These are phyloP conservation scores for Umbilicaria muhlenbergii DNA, from an alignment of 495 filamentous ascomycete species.

Conservation along the genomic window DNA sequence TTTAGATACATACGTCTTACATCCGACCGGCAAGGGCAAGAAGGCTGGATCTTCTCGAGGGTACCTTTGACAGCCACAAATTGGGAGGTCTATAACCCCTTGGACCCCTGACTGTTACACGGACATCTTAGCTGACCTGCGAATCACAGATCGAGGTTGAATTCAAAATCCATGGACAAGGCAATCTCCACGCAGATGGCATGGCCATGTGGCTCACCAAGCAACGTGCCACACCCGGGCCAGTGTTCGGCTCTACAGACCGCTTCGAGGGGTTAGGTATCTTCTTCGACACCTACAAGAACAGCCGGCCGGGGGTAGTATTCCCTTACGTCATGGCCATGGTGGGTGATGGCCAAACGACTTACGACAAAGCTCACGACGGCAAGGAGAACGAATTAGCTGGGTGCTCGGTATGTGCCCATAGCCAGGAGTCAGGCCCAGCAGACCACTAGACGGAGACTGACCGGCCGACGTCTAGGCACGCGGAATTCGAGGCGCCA, in stretches of 20 bases:
- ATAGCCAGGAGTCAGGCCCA: not conserved
- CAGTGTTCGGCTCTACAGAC: slow-evolving; percentile 80
- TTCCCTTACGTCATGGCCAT: slow-evolving; percentile 99
- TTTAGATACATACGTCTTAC: slow-evolving; percentile 81
- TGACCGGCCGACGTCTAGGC: slow-evolving; percentile 30
- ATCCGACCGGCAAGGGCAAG: slow-evolving; percentile 74
- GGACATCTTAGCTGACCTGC: slow-evolving; percentile 5
- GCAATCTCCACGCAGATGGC: slow-evolving; percentile 88
- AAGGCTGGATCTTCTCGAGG: slow-evolving; percentile 84
- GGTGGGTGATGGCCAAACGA: slow-evolving; percentile 79
- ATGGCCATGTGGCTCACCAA: slow-evolving; percentile 98
- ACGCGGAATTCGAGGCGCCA: slow-evolving; percentile 65
- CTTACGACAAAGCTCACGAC: slow-evolving; percentile 88
- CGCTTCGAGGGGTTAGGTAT: slow-evolving; percentile 89
- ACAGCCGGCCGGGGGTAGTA: slow-evolving; percentile 85
- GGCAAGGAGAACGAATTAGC: slow-evolving; percentile 87
- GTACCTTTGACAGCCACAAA: slow-evolving; percentile 95
- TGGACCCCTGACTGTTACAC: not conserved
- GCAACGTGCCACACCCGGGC: slow-evolving; percentile 63
- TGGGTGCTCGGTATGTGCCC: slow-evolving; percentile 67
- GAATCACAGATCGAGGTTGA: slow-evolving; percentile 69
- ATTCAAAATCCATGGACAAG: slow-evolving; percentile 73
- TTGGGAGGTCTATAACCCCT: slow-evolving; percentile 56
- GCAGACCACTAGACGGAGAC: not conserved
- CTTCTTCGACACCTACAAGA: slow-evolving; percentile 99